Evolutionary conservation across 1,284 basidiomycete genomes (phyloP).

Genomic region (Polyporus tsugae): DNA sequence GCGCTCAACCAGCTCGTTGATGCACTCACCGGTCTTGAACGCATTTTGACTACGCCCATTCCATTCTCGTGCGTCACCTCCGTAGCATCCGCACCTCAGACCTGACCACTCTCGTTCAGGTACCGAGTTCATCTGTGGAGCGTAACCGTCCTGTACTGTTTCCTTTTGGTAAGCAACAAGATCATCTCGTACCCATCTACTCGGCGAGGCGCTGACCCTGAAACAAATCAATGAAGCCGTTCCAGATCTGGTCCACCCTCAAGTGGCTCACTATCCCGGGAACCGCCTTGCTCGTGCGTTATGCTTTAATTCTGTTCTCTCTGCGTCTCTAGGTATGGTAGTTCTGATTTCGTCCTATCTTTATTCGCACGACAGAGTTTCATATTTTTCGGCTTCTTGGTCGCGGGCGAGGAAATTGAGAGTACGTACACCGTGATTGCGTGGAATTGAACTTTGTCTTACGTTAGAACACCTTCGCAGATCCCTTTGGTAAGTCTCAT

Average conservation of each 20-base stretch:
- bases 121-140: conserved; percentile 74
- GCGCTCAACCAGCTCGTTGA: conserved; percentile 69
- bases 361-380: conserved; percentile 48
- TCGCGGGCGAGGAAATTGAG: conserved; percentile 76
- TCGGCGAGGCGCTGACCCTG: not conserved
- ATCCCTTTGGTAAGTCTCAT: conserved; percentile 57
- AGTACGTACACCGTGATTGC: conserved; percentile 49
- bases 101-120: conserved; percentile 42
- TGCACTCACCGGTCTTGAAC: conserved; percentile 74
- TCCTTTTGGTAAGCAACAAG: conserved; percentile 54
- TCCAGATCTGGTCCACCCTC: conserved; percentile 70
- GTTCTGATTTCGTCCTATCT: not conserved
- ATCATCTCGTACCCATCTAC: not conserved
- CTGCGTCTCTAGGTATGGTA: not conserved
- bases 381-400: conserved; percentile 75
- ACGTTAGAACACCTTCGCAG: conserved; percentile 40
- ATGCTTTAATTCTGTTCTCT: conserved; percentile 1
- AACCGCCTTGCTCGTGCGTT: conserved; percentile 51
- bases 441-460: conserved; percentile 23
- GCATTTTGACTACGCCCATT: conserved; percentile 82
- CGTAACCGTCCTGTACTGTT: conserved; percentile 65
- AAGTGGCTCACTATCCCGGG: conserved; percentile 74
- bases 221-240: conserved; percentile 53
- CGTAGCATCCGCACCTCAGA: not conserved
- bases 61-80: conserved; percentile 66